Evolutionary conservation across 257 asterid genomes (phyloP), one percentile per base, ranked within the genome.

Genomic region (Nicotiana noctiflora): DNA sequence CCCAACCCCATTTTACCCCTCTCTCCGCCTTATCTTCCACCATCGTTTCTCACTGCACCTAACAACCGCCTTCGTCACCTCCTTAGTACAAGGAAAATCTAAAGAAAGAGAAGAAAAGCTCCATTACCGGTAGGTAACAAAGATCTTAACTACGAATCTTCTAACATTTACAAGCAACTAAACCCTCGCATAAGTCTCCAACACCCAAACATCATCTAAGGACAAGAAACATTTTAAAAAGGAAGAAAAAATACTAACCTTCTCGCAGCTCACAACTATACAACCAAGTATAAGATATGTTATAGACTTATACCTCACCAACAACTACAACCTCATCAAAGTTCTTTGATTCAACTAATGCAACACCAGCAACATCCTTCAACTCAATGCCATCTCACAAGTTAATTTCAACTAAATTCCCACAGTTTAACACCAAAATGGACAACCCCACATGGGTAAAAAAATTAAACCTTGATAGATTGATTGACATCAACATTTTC

Each of bases 241-340:
- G 5, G 5, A 32, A 32, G 27, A 32, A 32, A 32, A 49, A 90
- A 72, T n/a, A 86, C 85, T 95, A 84, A 95, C 84, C 89, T 95
- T 95, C 82, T 79, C 82, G 84, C 99, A 93, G 51, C 95, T 97
- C 60, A 93, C 97, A 37, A 97, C 97, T 82, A 95, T 89, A 89
- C 97, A 95, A 6, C 99, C 97, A n/a, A 95, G 79, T 78, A 95
- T 98, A 77, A 92, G 91, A 86, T 95, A 98, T 4, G 97, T 91
- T 80, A 95, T 79, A 15, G 84, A 79, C 80, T 88, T 91, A 82
- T 98, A 95, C 89, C 98, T 92, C 70, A 86, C 92, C 56, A 32
- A 32, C 5, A 95, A 82, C 91, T 90, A 88, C 82, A 93, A 83
- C 83, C 60, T 92, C 84, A 5, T 92, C 97, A 89, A 95, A 82